A percentile compares a stretch with the other conserved stretches of the same genome.
phyloP scores from a whole-genome alignment of 2,329 filamentous ascomycete species.

The Elsinoe australis region DNA sequence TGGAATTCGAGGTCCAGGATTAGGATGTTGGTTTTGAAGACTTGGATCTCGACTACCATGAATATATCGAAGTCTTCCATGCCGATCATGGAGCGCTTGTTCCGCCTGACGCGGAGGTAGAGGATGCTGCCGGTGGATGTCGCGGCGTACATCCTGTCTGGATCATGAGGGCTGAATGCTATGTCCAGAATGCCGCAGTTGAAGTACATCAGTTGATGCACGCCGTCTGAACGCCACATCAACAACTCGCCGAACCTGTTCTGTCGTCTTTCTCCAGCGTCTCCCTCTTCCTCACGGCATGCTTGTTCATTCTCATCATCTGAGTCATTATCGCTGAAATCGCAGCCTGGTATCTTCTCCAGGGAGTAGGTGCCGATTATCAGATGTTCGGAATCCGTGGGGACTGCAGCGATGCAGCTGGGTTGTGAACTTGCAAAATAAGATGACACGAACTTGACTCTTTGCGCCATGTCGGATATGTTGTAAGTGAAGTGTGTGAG shows the following conservation, averaged over 20 bases:
- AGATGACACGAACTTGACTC: no score
- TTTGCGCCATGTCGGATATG: no score
- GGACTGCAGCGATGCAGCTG: conserved; percentile 70
- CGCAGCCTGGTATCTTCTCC: conserved; percentile 39
- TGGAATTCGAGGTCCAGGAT: conserved; percentile 71
- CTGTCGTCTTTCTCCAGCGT: no score
- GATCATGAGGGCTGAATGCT: conserved; percentile 59
- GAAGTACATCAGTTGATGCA: conserved; percentile 45
- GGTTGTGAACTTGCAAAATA: no score
- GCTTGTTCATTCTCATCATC: no score
- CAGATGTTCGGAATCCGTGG: conserved; percentile 55
- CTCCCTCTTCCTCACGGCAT: no score
- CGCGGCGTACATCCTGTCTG: conserved; percentile 59
- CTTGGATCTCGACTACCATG: conserved; percentile 34
- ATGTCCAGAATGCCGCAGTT: conserved; percentile 75
- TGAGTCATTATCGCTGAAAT: conserved; percentile 19
- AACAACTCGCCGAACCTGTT: no score
- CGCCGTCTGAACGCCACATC: conserved; percentile 9
- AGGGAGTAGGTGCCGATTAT: conserved; percentile 81
- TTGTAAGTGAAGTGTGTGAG: no score
- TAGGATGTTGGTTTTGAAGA: conserved; percentile 52
- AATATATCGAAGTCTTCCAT: not conserved
- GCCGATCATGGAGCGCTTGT: conserved; percentile 25
- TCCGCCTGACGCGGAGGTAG: conserved; percentile 49
- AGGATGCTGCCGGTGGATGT: conserved; percentile 67